Conservation (phyloP, 192 early-diverging fungal species). For the Coemansia sp. region DNA sequence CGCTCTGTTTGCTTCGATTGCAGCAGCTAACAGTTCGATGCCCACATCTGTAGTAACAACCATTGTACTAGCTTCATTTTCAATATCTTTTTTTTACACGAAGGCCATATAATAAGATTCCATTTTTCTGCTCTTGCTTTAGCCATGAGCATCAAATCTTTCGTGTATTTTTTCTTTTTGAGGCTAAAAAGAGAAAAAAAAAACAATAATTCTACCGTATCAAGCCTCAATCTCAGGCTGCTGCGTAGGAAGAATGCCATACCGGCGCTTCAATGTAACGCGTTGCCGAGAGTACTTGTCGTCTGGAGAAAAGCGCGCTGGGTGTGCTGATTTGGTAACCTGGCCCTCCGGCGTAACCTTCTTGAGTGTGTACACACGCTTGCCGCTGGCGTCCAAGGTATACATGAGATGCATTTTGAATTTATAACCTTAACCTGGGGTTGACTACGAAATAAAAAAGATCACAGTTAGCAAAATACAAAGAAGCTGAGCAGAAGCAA, state of each 20-base stretch:
- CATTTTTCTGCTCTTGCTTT: neutral
- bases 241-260: constrained; percentile 81
- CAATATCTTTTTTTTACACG: neutral
- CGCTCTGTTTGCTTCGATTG: constrained; percentile 51
- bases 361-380: constrained; percentile 97
- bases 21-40: constrained; percentile 11
- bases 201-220: neutral
- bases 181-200: neutral
- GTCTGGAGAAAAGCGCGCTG: constrained; percentile 98
- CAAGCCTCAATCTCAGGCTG: constrained; percentile 49
- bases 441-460: neutral
- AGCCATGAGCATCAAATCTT: neutral
- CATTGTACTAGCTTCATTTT: neutral
- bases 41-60: neutral
- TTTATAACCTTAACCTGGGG: neutral
- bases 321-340: constrained; percentile 96
- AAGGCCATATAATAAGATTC: neutral
- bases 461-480: neutral
- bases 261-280: constrained; percentile 95
- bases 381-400: constrained; percentile 72
- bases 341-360: constrained; percentile 76
- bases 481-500: no score
- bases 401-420: constrained; percentile 93
- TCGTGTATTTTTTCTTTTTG: neutral
- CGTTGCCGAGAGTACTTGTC: constrained; percentile 99